phyloP scores from a whole-genome alignment of 768 basidiomycete species.

The Russula abietina region DNA sequence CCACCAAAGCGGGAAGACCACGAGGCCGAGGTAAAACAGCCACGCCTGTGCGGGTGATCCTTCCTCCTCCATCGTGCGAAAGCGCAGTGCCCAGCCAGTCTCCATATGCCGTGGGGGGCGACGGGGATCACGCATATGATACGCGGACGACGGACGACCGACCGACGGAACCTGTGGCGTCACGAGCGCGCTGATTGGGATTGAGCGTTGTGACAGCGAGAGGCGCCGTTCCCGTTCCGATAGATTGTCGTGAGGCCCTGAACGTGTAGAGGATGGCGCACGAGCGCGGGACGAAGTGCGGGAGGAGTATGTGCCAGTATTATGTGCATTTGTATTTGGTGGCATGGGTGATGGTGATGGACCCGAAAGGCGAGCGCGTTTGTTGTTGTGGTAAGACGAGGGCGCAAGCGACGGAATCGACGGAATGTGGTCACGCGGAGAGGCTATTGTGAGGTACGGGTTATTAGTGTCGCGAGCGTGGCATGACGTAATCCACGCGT shows the following conservation, averaged over 20 bases:
- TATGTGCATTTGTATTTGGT: conserved; percentile 40
- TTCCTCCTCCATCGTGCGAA: conserved; percentile 48
- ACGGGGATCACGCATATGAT: conserved; percentile 77
- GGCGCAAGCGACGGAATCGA: conserved; percentile 54
- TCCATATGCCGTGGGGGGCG: conserved; percentile 52
- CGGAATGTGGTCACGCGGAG: conserved; percentile 32
- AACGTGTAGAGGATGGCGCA: conserved; percentile 28
- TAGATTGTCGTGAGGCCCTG: conserved; percentile 13
- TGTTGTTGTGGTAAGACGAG: conserved; percentile 59
- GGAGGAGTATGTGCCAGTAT: conserved; percentile 41
- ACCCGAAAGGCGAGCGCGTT: conserved; percentile 56
- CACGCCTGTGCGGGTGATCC: conserved; percentile 60
- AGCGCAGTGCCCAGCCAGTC: conserved; percentile 58
- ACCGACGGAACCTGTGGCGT: conserved; percentile 76
- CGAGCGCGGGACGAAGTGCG: conserved; percentile 29
- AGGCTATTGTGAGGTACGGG: conserved; percentile 22
- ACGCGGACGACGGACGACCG: conserved; percentile 44
- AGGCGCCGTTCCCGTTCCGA: conserved; percentile 25
- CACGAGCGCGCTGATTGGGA: conserved; percentile 72
- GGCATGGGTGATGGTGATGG: conserved; percentile 33
- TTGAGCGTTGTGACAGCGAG: conserved; percentile 59
- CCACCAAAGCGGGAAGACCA: conserved; percentile 57
- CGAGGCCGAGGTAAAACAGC: conserved; percentile 71
- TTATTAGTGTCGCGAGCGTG: not conserved
- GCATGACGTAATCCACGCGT: conserved; percentile 22